phyloP scores from a whole-genome alignment of 768 basidiomycete species.

The Podaxis rugospora region DNA sequence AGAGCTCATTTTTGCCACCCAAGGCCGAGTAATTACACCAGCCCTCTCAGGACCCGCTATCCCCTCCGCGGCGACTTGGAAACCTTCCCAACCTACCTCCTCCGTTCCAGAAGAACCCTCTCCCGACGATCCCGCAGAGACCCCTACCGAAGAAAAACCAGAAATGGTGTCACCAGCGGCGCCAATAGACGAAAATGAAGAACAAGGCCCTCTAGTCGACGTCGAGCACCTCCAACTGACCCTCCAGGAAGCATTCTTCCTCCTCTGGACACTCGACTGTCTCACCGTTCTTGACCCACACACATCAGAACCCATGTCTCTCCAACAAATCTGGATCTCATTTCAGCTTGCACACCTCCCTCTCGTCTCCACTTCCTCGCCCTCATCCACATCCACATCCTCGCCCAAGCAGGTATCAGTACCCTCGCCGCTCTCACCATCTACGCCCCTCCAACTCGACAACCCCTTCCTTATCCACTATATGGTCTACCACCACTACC shows the following conservation, averaged over 20 bases:
- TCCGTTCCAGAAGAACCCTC: conserved; percentile 1
- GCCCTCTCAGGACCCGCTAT: conserved; percentile 59
- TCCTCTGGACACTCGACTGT: conserved; percentile 81
- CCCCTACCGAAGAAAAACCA: conserved; percentile 25
- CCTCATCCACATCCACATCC: conserved; percentile 13
- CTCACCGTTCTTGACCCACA: conserved; percentile 62
- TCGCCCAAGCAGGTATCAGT: too few species aligned
- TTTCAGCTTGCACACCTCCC: conserved; percentile 56
- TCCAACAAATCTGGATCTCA: conserved; percentile 57
- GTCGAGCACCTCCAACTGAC: conserved; percentile 91
- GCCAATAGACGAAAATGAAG: conserved; percentile 30
- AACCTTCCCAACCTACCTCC: conserved; percentile 29
- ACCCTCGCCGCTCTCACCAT: conserved; percentile 17
- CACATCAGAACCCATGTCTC: conserved; percentile 52
- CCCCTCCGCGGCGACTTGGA: conserved; percentile 82
- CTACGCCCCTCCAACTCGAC: conserved; percentile 53
- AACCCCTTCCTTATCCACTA: conserved; percentile 93
- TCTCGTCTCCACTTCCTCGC: conserved; percentile 13
- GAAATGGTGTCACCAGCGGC: not conserved
- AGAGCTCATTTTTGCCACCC: conserved; percentile 65
- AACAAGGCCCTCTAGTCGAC: conserved; percentile 58
- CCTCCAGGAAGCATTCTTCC: conserved; percentile 85
- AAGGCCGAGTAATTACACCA: conserved; percentile 61
- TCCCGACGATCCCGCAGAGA: conserved; percentile 17
- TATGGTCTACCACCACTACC: conserved; percentile 89